phyloP scores from a whole-genome alignment of 1,139 yeast genomes.

The Saccharomyces hybrid region DNA sequence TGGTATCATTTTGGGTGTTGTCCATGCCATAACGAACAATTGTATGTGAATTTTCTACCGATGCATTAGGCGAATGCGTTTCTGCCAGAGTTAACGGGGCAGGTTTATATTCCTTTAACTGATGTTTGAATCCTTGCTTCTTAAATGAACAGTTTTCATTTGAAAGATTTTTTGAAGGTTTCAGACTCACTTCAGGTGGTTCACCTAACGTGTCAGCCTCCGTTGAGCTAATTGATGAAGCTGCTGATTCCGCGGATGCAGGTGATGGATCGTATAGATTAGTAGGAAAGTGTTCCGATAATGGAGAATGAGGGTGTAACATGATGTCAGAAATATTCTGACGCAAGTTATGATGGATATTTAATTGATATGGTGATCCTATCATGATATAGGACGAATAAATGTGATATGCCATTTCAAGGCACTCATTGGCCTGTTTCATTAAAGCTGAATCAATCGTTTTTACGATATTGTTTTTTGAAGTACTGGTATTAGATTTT shows the following conservation, averaged over 20 bases:
- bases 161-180: background rate
- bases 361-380: slow-evolving; percentile 65
- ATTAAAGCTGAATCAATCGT: slow-evolving; percentile 34
- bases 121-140: background rate
- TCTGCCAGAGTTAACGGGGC: slow-evolving; percentile 2
- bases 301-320: slow-evolving; percentile 34
- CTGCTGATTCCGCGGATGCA: background rate
- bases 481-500: slow-evolving; percentile 9
- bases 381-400: slow-evolving; percentile 60
- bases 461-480: slow-evolving; percentile 14
- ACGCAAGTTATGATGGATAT: slow-evolving; percentile 55
- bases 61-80: background rate
- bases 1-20: slow-evolving; percentile 15
- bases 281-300: slow-evolving; percentile 4
- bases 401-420: slow-evolving; percentile 52
- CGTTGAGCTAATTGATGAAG: background rate
- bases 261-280: background rate
- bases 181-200: background rate
- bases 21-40: background rate
- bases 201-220: background rate
- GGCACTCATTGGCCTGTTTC: slow-evolving; percentile 43
- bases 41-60: background rate
- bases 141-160: background rate
- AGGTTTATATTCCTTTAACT: slow-evolving; percentile 3
- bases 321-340: slow-evolving; percentile 42